A percentile compares a stretch with the other conserved stretches of the same genome.
Conservation (phyloP, 257 asterid genomes). For the Nyctanthes arbortristis region DNA sequence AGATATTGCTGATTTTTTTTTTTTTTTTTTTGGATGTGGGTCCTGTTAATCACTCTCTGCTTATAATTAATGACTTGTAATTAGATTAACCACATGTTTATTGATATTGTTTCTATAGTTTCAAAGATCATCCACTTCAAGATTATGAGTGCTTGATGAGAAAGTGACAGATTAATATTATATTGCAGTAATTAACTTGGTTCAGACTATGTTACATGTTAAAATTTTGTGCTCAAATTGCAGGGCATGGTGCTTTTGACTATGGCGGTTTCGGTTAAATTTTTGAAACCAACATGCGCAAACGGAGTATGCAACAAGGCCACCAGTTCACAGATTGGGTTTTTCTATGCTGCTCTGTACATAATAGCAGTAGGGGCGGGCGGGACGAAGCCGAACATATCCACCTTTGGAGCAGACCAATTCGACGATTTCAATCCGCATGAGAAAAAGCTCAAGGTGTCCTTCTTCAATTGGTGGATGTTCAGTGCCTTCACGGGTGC, state of each 20-base stretch:
- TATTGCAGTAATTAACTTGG: no score
- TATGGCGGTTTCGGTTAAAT: constrained; percentile 65
- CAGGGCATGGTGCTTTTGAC: constrained; percentile 89
- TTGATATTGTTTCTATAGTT: constrained; percentile 24
- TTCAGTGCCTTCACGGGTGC: constrained; percentile 80
- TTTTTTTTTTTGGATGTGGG: constrained; percentile 32
- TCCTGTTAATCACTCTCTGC: constrained; percentile 11
- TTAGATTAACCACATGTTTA: constrained; percentile 38
- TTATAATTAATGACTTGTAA: constrained; percentile 26
- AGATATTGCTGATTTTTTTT: constrained; percentile 8
- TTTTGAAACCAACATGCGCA: constrained; percentile 58
- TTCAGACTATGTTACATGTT: not conserved
- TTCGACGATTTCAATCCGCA: constrained; percentile 68
- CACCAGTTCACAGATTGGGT: constrained; percentile 50
- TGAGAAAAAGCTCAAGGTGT: constrained; percentile 68
- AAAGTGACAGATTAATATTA: not conserved
- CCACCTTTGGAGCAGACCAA: constrained; percentile 93
- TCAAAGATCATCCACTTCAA: constrained; percentile 2
- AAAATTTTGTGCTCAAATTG: not conserved
- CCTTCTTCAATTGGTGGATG: constrained; percentile 98
- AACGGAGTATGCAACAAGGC: constrained; percentile 80
- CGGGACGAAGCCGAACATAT: constrained; percentile 87
- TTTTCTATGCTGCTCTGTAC: constrained; percentile 80
- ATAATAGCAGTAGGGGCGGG: constrained; percentile 83
- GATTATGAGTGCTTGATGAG: constrained; percentile 2